Percentiles rank a stretch among this genome's conserved stretches.
Evolutionary conservation across 176 grass and related monocot species (phyloP).

Genomic region (Poa annua): DNA sequence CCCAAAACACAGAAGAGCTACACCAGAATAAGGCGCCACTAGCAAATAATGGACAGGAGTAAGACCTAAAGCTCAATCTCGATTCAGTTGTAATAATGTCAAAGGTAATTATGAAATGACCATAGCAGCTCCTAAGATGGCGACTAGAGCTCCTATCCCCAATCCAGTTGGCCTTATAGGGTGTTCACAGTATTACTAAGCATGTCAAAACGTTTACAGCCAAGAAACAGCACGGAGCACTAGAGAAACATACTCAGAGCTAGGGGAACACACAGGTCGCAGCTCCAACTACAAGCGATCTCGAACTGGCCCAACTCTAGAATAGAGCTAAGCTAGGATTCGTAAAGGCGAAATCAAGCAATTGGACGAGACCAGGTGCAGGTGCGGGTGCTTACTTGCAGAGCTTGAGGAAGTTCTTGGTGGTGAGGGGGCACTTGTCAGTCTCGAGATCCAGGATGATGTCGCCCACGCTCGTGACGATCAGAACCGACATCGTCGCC

Average conservation of each 20-base stretch:
- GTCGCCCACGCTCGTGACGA: conserved; percentile 92
- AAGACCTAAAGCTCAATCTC: background rate
- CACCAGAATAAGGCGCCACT: too few species aligned
- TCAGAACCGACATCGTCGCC: conserved; percentile 75
- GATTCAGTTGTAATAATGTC: background rate
- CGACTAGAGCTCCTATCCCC: background rate
- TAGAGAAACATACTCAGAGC: background rate
- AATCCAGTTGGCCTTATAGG: background rate
- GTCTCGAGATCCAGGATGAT: conserved; percentile 88
- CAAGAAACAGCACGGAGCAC: background rate
- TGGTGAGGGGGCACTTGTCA: conserved; percentile 72
- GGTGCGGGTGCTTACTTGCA: conserved; percentile 66
- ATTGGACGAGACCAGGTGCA: background rate
- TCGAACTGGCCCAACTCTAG: background rate
- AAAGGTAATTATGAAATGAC: background rate
- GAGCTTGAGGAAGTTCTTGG: conserved; percentile 99
- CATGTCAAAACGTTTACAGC: background rate
- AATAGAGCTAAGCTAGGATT: background rate
- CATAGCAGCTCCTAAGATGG: background rate
- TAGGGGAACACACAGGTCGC: background rate
- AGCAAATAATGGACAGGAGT: too few species aligned
- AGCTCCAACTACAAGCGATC: background rate
- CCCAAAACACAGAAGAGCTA: background rate
- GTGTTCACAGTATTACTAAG: background rate
- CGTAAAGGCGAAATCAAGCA: background rate